Conservation (phyloP, 2,329 filamentous ascomycete species). For the Colletotrichum scovillei region DNA sequence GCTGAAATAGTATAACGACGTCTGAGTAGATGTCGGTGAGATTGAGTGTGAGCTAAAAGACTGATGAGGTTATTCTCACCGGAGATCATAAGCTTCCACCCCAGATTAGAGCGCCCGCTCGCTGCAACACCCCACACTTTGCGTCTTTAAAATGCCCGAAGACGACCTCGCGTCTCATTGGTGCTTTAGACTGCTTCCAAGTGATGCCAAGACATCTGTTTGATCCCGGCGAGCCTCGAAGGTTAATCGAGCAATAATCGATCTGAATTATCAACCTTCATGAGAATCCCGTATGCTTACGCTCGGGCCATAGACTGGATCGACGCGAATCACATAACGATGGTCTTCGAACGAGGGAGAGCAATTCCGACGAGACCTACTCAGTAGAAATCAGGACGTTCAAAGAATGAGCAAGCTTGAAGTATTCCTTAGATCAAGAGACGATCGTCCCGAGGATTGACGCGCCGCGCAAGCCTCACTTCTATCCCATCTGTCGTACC, state of each 20-base stretch:
- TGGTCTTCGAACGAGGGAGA: no score
- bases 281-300: not conserved
- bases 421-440: no score
- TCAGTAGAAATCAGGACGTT: not conserved
- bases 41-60: not conserved
- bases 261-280: not conserved
- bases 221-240: not conserved
- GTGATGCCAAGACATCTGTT: not conserved
- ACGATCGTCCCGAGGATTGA: no score
- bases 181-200: not conserved
- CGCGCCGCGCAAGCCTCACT: not conserved
- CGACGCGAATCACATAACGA: not conserved
- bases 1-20: not conserved
- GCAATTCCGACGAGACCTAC: not conserved
- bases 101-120: not conserved
- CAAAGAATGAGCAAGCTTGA: not conserved
- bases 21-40: not conserved
- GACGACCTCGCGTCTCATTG: not conserved
- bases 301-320: not conserved
- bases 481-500: not conserved
- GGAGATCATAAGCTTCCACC: not conserved
- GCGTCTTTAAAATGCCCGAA: slow-evolving; percentile 7
- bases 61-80: not conserved
- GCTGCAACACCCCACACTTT: slow-evolving; percentile 10
- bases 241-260: not conserved